These are phyloP conservation scores for Globisporangium paddicum DNA, from an alignment of 352 stramenopile genomes.

Conservation along the genomic window DNA sequence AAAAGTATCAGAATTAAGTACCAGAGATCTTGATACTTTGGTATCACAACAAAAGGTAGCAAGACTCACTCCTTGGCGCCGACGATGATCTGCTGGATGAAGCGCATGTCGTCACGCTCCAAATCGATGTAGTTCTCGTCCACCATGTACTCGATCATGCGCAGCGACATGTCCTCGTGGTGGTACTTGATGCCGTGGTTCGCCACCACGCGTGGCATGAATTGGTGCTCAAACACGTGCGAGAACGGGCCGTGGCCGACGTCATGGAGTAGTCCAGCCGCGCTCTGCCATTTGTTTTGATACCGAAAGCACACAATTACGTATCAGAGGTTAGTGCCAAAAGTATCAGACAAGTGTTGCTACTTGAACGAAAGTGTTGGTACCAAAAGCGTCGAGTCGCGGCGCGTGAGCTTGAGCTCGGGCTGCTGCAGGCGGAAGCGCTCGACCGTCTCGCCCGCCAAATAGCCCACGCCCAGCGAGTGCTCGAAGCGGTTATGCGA, in stretches of 20 bases:
- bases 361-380: background rate
- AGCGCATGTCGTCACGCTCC: conserved; percentile 56
- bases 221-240: conserved; percentile 94
- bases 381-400: conserved; percentile 73
- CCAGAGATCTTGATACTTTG: background rate
- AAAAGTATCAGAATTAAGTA: background rate
- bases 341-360: background rate
- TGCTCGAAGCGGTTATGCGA: conserved; percentile 97
- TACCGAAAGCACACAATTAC: background rate
- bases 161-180: conserved; percentile 82
- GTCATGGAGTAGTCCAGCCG: conserved; percentile 79
- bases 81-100: conserved; percentile 80
- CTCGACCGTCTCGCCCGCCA: conserved; percentile 87
- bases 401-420: conserved; percentile 85
- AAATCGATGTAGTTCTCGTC: conserved; percentile 81
- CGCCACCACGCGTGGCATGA: conserved; percentile 65
- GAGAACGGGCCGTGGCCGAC: conserved; percentile 94
- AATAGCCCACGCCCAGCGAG: conserved; percentile 92
- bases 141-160: conserved; percentile 77
- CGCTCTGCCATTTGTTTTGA: conserved; percentile 33
- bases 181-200: conserved; percentile 36
- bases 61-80: conserved; percentile 71
- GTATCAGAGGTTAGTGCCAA: background rate
- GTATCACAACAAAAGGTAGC: background rate
- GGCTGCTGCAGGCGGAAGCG: conserved; percentile 85